Percentiles rank a stretch among this genome's conserved stretches.
These are phyloP conservation scores for Acarospora socialis DNA, from an alignment of 2,329 filamentous ascomycete species.

Conservation along the genomic window DNA sequence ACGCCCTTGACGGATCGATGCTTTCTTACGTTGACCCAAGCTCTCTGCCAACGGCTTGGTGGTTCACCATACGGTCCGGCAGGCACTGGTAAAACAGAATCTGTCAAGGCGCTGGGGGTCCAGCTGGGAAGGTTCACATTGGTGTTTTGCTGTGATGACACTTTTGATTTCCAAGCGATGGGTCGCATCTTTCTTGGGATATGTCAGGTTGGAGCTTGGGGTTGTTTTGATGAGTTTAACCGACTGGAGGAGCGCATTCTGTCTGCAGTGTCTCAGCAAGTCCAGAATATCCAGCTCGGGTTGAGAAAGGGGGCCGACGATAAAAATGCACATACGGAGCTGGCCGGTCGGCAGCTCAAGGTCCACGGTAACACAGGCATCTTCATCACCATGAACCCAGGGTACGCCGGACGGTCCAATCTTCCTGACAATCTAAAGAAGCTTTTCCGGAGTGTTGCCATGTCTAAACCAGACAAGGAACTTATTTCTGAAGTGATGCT, in stretches of 20 bases:
- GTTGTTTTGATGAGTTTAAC: conserved; percentile 99
- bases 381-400: conserved; percentile 99
- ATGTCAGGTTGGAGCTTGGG: conserved; percentile 97
- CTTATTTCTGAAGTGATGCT: conserved; percentile 99
- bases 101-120: conserved; percentile 91
- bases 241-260: conserved; percentile 94
- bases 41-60: conserved; percentile 83
- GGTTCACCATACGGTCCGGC: conserved; percentile 95
- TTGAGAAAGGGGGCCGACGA: conserved; percentile 73
- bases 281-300: conserved; percentile 97
- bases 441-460: conserved; percentile 95
- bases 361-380: conserved; percentile 93
- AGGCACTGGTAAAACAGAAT: conserved; percentile 97
- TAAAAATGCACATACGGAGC: conserved; percentile 76
- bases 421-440: conserved; percentile 99
- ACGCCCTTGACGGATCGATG: conserved; percentile 96
- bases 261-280: conserved; percentile 95
- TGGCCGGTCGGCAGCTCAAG: conserved; percentile 77
- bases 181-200: conserved; percentile 98
- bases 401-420: conserved; percentile 95
- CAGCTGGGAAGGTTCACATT: conserved; percentile 95
- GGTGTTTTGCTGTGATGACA: conserved; percentile 98
- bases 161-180: conserved; percentile 99
- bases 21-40: conserved; percentile 94
- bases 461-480: conserved; percentile 99